These are phyloP conservation scores for Alloascoidea africana DNA, from an alignment of 805 yeast genomes.

Conservation along the genomic window DNA sequence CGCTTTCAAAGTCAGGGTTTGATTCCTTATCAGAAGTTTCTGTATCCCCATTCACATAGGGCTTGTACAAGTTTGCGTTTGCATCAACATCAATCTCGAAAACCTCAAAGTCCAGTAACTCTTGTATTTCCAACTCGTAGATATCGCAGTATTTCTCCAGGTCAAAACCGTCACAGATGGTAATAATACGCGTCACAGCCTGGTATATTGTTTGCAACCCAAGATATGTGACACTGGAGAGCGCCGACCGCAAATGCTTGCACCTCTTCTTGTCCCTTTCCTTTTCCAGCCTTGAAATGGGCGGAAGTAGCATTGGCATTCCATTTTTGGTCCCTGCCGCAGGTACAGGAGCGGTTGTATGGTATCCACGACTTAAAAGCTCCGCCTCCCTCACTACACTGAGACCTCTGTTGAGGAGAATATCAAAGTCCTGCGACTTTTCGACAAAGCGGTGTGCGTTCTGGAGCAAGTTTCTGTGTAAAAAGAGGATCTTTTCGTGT, in stretches of 20 bases:
- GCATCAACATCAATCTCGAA: not conserved
- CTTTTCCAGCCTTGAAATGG: not conserved
- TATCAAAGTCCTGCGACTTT: not conserved
- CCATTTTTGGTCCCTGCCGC: not conserved
- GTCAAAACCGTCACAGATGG: not conserved
- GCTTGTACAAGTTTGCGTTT: too few species aligned
- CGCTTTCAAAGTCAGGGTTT: not conserved
- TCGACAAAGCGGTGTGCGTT: not conserved
- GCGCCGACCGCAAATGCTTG: not conserved
- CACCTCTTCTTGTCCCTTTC: not conserved
- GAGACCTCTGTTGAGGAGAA: not conserved
- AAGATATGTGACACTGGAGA: not conserved
- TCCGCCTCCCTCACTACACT: not conserved
- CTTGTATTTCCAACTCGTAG: not conserved
- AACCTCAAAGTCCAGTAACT: not conserved
- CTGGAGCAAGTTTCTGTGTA: not conserved
- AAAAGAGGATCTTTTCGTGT: not conserved
- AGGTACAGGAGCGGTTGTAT: not conserved
- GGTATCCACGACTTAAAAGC: not conserved
- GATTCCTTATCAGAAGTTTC: not conserved
- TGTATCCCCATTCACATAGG: not conserved
- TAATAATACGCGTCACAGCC: not conserved
- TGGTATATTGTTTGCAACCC: not conserved
- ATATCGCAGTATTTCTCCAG: conserved; percentile 1
- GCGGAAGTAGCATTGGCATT: too few species aligned